Conservation (phyloP, 129 eudicot genomes). For the Pseudognaphalium luteoalbum region DNA sequence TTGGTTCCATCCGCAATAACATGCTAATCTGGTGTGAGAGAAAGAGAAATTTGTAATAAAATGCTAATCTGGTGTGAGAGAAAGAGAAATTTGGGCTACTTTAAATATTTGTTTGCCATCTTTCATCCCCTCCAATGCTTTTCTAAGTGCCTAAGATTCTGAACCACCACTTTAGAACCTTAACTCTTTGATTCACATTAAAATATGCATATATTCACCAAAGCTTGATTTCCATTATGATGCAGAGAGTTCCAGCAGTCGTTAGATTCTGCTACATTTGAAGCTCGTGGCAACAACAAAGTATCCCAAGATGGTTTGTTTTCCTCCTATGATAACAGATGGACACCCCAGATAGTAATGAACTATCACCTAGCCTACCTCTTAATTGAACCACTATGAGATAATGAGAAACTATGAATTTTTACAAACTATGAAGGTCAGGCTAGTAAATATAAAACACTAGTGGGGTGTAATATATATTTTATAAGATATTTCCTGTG, state of each 20-base stretch:
- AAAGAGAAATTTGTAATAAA: not conserved
- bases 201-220: conserved; percentile 10
- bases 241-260: conserved; percentile 66
- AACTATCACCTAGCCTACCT: not conserved
- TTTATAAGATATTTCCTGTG: not conserved
- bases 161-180: not conserved
- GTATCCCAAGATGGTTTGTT: conserved; percentile 41
- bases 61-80: not conserved
- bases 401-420: not conserved
- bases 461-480: not conserved
- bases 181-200: not conserved
- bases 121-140: conserved; percentile 11
- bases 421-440: not conserved
- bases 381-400: not conserved
- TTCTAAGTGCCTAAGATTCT: not conserved
- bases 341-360: conserved; percentile 4
- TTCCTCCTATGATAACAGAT: conserved; percentile 1
- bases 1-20: conserved; percentile 6
- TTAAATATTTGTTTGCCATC: not conserved
- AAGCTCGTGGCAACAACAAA: conserved; percentile 27
- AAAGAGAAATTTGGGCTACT: not conserved
- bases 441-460: not conserved
- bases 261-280: conserved; percentile 21
- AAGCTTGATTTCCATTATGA: conserved; percentile 7
- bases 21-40: not conserved